Percentiles rank a stretch among this genome's conserved stretches.
Evolutionary conservation across 2,329 filamentous ascomycete species (phyloP).

Genomic region (Cladosporium sp.): DNA sequence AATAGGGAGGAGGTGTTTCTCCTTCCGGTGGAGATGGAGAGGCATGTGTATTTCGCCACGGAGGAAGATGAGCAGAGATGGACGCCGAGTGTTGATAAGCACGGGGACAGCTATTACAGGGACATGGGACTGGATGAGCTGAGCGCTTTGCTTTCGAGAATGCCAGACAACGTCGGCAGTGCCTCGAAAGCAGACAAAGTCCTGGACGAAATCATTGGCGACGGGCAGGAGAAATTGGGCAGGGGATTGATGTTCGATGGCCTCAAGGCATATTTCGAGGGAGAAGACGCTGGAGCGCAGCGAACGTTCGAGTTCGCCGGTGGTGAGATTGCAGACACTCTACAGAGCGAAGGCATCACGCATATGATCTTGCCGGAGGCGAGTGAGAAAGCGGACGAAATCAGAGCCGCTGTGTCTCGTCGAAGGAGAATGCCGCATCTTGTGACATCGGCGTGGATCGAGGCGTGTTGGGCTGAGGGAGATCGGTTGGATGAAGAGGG

Average conservation of each 20-base stretch:
- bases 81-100: conserved; percentile 65
- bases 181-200: conserved; percentile 52
- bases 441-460: conserved; percentile 68
- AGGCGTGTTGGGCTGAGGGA: conserved; percentile 72
- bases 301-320: conserved; percentile 60
- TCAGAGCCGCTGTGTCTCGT: conserved; percentile 17
- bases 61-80: conserved; percentile 49
- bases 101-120: conserved; percentile 77
- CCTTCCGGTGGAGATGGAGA: conserved; percentile 62
- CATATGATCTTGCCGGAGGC: conserved; percentile 61
- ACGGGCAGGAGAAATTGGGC: conserved; percentile 25
- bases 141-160: conserved; percentile 44
- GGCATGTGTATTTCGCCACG: conserved; percentile 68
- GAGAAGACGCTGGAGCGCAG: conserved; percentile 28
- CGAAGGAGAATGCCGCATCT: conserved; percentile 58
- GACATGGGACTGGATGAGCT: conserved; percentile 65
- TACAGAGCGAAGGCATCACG: conserved; percentile 57
- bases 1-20: conserved; percentile 39
- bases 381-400: conserved; percentile 38
- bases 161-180: conserved; percentile 47
- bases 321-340: conserved; percentile 52
- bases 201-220: conserved; percentile 45
- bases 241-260: conserved; percentile 52
- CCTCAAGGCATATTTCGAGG: conserved; percentile 41
- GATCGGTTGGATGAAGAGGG: conserved; percentile 76